Evolutionary conservation across 805 yeast species (phyloP).

Genomic region (Teunomyces funiuensis): DNA sequence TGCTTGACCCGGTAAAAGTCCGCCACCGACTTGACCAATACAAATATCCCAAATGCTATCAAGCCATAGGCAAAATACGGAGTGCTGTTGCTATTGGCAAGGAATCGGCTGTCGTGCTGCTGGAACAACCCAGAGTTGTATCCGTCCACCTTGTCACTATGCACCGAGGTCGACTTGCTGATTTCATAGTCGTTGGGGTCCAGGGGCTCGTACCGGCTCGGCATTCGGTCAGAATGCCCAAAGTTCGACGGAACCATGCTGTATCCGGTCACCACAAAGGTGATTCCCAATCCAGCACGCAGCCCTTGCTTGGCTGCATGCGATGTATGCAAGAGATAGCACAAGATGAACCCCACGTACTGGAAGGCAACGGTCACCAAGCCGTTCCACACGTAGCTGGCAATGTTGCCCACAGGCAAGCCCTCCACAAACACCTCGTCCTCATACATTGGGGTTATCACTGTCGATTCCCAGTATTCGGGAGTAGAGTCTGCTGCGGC

Average conservation of each 20-base stretch:
- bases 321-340: conserved; percentile 89
- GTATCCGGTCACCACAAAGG: conserved; percentile 67
- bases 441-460: conserved; percentile 72
- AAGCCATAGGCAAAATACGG: conserved; percentile 63
- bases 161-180: conserved; percentile 25
- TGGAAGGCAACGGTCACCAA: conserved; percentile 90
- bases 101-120: conserved; percentile 27
- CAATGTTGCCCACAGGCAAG: conserved; percentile 89
- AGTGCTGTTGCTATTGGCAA: conserved; percentile 41
- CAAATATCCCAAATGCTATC: conserved; percentile 65
- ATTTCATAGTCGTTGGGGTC: conserved; percentile 37
- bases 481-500: conserved; percentile 94
- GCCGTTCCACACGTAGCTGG: conserved; percentile 86
- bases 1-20: conserved; percentile 76
- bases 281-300: conserved; percentile 84
- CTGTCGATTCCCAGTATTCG: conserved; percentile 93
- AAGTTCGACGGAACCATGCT: conserved; percentile 38
- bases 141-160: conserved; percentile 26
- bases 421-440: conserved; percentile 96
- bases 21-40: conserved; percentile 63
- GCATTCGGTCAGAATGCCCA: conserved; percentile 36
- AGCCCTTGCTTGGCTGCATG: conserved; percentile 98
- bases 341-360: conserved; percentile 86
- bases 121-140: conserved; percentile 28
- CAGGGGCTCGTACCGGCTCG: conserved; percentile 31